Evolutionary conservation across 768 basidiomycete species (phyloP).

Genomic region (Gymnopilus junonius): DNA sequence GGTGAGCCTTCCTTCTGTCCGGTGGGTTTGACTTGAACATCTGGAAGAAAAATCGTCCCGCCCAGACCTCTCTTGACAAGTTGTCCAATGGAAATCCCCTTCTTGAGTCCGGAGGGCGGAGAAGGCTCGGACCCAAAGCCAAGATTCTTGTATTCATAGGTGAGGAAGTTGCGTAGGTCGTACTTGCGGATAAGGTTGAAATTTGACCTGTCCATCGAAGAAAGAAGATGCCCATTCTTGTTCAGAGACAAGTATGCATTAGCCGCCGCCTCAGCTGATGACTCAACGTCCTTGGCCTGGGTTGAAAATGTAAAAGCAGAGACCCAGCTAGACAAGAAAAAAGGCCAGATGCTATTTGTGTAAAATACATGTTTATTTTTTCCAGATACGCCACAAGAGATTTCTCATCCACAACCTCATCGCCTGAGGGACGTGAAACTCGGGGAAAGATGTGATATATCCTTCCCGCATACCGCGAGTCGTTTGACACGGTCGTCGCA

Average conservation of each 20-base stretch:
- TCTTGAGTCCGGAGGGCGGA: background rate
- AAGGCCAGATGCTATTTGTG: background rate
- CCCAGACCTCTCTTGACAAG: background rate
- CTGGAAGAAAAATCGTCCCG: background rate
- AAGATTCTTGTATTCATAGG: slow-evolving; percentile 6
- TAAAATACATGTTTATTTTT: too few species aligned
- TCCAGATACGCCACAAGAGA: too few species aligned
- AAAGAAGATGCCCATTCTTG: background rate
- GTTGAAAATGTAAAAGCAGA: background rate
- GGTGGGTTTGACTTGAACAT: background rate
- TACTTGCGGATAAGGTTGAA: background rate
- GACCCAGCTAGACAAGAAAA: background rate
- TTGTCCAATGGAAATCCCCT: background rate
- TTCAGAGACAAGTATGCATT: background rate
- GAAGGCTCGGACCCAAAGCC: background rate
- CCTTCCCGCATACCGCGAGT: background rate
- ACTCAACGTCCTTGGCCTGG: background rate
- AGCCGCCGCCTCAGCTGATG: background rate
- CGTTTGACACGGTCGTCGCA: background rate
- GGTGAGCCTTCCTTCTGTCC: background rate
- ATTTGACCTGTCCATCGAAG: background rate
- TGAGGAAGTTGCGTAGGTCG: background rate
- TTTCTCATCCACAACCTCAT: too few species aligned
- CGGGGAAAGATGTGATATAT: background rate
- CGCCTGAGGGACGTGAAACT: background rate